These are phyloP conservation scores for Hygrophoropsis aurantiaca DNA, from an alignment of 768 basidiomycete genomes.

Conservation along the genomic window DNA sequence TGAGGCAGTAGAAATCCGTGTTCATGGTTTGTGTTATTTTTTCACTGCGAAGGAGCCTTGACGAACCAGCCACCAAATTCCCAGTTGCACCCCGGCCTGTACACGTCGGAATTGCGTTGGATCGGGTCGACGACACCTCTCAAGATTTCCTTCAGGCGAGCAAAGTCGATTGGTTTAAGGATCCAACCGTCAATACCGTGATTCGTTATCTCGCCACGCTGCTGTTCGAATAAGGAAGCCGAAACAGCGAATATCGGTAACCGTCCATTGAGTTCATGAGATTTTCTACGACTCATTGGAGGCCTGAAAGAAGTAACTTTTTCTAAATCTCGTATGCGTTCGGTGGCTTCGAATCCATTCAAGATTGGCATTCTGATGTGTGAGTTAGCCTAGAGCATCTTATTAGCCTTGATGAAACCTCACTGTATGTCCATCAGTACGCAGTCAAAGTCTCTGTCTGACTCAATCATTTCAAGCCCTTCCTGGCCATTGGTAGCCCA, in stretches of 20 bases:
- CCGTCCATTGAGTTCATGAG: constrained; percentile 55
- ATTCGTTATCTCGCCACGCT: constrained; percentile 50
- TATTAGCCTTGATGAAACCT: constrained; percentile 19
- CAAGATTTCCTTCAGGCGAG: constrained; percentile 57
- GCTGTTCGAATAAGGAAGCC: constrained; percentile 62
- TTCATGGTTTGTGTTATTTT: not conserved
- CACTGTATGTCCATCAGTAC: constrained; percentile 86
- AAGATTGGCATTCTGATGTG: constrained; percentile 72
- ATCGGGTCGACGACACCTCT: constrained; percentile 53
- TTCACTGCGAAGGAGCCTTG: not conserved
- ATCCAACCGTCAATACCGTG: constrained; percentile 81
- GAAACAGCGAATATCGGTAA: constrained; percentile 84
- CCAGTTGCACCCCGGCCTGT: constrained; percentile 54
- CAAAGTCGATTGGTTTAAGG: constrained; percentile 80
- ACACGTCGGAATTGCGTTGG: constrained; percentile 54
- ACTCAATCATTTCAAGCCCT: constrained; percentile 56
- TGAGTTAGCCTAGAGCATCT: not conserved
- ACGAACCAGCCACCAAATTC: constrained; percentile 63
- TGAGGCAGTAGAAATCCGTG: not conserved
- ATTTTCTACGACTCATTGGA: constrained; percentile 28
- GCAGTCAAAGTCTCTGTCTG: constrained; percentile 64
- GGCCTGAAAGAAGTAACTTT: not conserved
- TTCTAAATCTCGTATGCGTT: constrained; percentile 65
- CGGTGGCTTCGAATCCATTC: constrained; percentile 69
- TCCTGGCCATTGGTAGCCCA: constrained; percentile 77